phyloP scores from a whole-genome alignment of 768 basidiomycete species.

The Lactarius psammicola region DNA sequence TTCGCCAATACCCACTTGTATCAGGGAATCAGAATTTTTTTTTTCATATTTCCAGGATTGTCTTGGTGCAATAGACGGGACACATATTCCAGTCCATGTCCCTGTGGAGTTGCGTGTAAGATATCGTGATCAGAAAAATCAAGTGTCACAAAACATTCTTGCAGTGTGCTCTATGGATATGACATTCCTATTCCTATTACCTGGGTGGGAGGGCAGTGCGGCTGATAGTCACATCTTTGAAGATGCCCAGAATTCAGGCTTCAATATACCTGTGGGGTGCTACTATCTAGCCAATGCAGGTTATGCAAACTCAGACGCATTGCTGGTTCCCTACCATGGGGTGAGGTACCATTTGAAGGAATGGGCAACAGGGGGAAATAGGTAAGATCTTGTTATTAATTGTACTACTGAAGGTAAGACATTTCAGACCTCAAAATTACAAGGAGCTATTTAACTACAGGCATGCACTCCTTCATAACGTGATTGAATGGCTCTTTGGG shows the following conservation, averaged over 20 bases:
- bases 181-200: slow-evolving; percentile 31
- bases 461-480: no score
- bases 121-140: slow-evolving; percentile 31
- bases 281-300: no score
- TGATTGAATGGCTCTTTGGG: no score
- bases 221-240: slow-evolving; percentile 33
- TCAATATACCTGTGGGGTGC: slow-evolving; percentile 31
- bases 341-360: slow-evolving; percentile 39
- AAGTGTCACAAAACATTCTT: slow-evolving; percentile 35
- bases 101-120: slow-evolving; percentile 22
- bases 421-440: no score
- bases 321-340: slow-evolving; percentile 35
- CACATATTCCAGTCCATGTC: slow-evolving; percentile 32
- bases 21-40: slow-evolving; percentile 32
- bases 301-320: slow-evolving; percentile 29
- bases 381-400: no score
- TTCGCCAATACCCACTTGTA: background rate
- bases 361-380: slow-evolving; percentile 27
- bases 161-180: slow-evolving; percentile 30
- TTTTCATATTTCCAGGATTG: slow-evolving; percentile 38
- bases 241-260: slow-evolving; percentile 30
- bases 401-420: no score
- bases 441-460: no score
- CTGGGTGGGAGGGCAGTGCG: slow-evolving; percentile 35
- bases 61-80: slow-evolving; percentile 39